These are phyloP conservation scores for Jacaranda copaia DNA, from an alignment of 257 asterid species.

Conservation along the genomic window DNA sequence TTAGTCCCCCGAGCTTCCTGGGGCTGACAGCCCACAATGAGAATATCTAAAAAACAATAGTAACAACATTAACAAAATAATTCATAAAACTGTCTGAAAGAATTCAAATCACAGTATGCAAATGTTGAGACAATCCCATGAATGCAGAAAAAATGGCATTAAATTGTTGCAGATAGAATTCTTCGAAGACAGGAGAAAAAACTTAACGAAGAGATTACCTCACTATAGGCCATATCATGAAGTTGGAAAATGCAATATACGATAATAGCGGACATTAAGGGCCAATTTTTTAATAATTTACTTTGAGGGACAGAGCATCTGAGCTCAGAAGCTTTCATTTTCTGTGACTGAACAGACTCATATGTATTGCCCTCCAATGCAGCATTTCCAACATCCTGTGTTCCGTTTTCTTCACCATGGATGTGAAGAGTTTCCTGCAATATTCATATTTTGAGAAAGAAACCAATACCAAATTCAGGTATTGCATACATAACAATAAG, in stretches of 20 bases:
- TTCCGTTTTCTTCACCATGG: slow-evolving; percentile 45
- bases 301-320: slow-evolving; percentile 32
- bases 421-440: slow-evolving; percentile 82
- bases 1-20: slow-evolving; percentile 72
- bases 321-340: slow-evolving; percentile 37
- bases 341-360: slow-evolving; percentile 26
- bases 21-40: slow-evolving; percentile 94
- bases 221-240: slow-evolving; percentile 90
- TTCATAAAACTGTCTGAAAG: too few relatives aligned
- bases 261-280: slow-evolving; percentile 74
- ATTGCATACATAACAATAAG: not conserved
- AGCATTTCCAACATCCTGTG: slow-evolving; percentile 34
- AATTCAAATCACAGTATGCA: not conserved
- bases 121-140: not conserved
- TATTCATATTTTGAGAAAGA: slow-evolving; percentile 24
- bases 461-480: not conserved
- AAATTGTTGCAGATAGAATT: slow-evolving; percentile 1
- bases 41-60: slow-evolving; percentile 60
- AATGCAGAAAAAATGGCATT: not conserved
- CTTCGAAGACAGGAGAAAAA: not conserved
- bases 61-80: not conserved
- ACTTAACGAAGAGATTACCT: slow-evolving; percentile 53
- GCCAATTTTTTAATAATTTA: slow-evolving; percentile 73
- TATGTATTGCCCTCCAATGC: slow-evolving; percentile 43
- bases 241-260: slow-evolving; percentile 82